phyloP scores from a whole-genome alignment of 352 stramenopile species.

The Lagenidium giganteum region DNA sequence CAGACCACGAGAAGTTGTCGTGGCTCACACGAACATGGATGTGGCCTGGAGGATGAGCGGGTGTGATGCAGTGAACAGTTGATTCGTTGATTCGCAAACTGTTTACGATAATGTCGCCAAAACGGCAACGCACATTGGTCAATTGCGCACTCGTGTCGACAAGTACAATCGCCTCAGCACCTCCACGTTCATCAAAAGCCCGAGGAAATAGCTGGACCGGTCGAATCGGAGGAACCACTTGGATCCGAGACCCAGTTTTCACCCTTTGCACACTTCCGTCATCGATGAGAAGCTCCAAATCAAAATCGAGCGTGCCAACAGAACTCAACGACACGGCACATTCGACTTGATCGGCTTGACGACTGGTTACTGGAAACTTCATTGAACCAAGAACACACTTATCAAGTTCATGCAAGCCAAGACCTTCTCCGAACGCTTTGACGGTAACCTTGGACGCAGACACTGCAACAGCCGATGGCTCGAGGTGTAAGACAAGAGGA shows the following conservation, averaged over 20 bases:
- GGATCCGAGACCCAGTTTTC: not conserved
- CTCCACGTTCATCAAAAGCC: conserved; percentile 44
- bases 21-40: conserved; percentile 10
- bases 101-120: conserved; percentile 6
- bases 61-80: conserved; percentile 8
- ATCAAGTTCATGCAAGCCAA: too few relatives aligned
- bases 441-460: not conserved
- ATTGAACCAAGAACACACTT: too few relatives aligned
- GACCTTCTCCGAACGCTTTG: too few relatives aligned
- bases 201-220: conserved; percentile 1
- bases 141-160: not conserved
- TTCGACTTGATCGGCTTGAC: too few relatives aligned
- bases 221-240: conserved; percentile 3
- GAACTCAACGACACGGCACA: too few relatives aligned
- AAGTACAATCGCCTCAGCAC: conserved; percentile 25
- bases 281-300: too few relatives aligned
- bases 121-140: conserved; percentile 7
- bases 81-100: conserved; percentile 3
- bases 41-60: conserved; percentile 2
- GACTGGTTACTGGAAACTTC: too few relatives aligned
- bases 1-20: conserved; percentile 14
- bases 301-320: too few relatives aligned
- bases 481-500: not conserved
- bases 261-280: not conserved
- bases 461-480: not conserved